Conservation (phyloP, 2,329 filamentous ascomycete genomes). For the Clonostachys chloroleuca region DNA sequence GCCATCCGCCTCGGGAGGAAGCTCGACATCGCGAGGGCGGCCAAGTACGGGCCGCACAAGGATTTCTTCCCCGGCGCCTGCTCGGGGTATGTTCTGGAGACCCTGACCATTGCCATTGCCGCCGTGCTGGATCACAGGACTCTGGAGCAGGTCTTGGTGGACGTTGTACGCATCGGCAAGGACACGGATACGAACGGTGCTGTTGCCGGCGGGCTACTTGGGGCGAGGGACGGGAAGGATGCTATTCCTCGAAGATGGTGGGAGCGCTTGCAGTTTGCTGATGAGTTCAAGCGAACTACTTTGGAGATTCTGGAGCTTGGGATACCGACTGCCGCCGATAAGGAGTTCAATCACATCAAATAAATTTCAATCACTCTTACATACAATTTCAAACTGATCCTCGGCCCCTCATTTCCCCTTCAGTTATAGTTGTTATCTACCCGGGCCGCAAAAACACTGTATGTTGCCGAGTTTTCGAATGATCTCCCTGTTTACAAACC, state of each 20-base stretch:
- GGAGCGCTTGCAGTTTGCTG: slow-evolving; percentile 27
- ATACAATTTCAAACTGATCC: too few relatives aligned
- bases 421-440: too few relatives aligned
- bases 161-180: slow-evolving; percentile 38
- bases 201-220: slow-evolving; percentile 37
- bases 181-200: slow-evolving; percentile 43
- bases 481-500: too few relatives aligned
- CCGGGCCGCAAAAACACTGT: too few relatives aligned
- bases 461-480: too few relatives aligned
- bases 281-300: slow-evolving; percentile 22
- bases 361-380: too few relatives aligned
- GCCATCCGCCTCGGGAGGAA: slow-evolving; percentile 19
- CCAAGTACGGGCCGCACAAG: slow-evolving; percentile 16
- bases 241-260: slow-evolving; percentile 34
- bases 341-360: too few relatives aligned
- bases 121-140: slow-evolving; percentile 30
- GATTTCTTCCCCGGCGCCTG: slow-evolving; percentile 19
- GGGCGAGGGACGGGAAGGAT: slow-evolving; percentile 34
- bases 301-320: neutral
- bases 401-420: too few relatives aligned
- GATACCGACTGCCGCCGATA: too few relatives aligned
- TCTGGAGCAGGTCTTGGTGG: slow-evolving; percentile 35
- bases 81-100: slow-evolving; percentile 36
- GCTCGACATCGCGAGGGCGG: slow-evolving; percentile 18
- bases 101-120: slow-evolving; percentile 31